Evolutionary conservation across 805 yeast species (phyloP), one percentile per base, ranked within the genome.

Genomic region (Lachancea lanzarotensis): DNA sequence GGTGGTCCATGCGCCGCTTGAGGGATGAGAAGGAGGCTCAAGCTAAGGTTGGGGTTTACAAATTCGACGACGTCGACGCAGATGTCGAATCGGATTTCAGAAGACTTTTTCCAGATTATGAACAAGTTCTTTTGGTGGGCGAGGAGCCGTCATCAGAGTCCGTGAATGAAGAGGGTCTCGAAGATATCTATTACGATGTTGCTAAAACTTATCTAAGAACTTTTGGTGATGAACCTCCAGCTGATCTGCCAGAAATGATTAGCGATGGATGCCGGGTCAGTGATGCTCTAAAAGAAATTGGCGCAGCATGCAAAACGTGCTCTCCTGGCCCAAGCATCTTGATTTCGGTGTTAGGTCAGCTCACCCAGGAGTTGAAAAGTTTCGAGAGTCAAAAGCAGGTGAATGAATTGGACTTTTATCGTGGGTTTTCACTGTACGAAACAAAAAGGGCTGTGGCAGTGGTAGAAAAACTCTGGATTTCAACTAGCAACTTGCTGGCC

Each of bases 41-140:
- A 2, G 75, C 75, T 42, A 75, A 78, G 35, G 76, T 78, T 1
- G 79, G 82, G 15, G 68, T 87, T 32, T 90, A 77, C 66, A 83
- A 75, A 57, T 83, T 75, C 55, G 65, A 73, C 22, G 88, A 82
- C 49, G 76, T 78, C 2, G 76, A 77, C 2, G 74, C 72, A 15
- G 88, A 84, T 45, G 75, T 76, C 2, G 96, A 88, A 51, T 79
- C 74, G n/a, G 97, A 90, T 44, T 88, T 90, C 67, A 75, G 68
- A 54, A 58, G 57, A n/a, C 60, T 90, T 66, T 91, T 91, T 73
- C 97, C 97, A 0, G 96, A 88, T 59, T 87, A 78, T 51, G 95
- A 85, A 40, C 85, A 83, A 9, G 60, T 60, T 2, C 60, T 56
- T 12, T 51, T 58, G n/a, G 39, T 59, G 17, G 40, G 51, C 5